Base-by-base conservation (phyloP, 495 filamentous ascomycete species). In the Friedmanniomyces simplex region DNA sequence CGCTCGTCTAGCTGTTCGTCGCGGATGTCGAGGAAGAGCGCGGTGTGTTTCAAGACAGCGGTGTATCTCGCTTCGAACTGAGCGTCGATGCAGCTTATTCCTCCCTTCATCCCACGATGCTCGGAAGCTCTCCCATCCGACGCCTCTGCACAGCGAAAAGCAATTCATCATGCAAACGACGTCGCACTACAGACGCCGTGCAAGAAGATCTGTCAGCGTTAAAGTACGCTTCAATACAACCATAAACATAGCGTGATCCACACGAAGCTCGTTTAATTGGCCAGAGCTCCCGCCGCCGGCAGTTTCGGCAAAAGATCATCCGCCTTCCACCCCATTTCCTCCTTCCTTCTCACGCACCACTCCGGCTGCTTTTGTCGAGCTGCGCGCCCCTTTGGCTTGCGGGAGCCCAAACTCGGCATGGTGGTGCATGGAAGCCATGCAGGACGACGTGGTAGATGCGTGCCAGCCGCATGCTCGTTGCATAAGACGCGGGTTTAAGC, bases 151-250 rank as follows among this genome's bases (percentile, higher is more conserved):
- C 28, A 32, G 28, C 10, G 28, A 32, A 10, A 10, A 32, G 10
- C 4, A 32, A 50, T 43, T 13, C 41, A 43, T 13, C 41, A 43
- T 43, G 41, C 41, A 4, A n/a, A n/a, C 20, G 41, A 43, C 14
- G 14, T 43, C 41, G 41, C 41, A 43, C 14, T 13, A 16, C 20
- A 13, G 14, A 43, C 41, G 20, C 28, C 28, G 10, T 32, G 28
- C 28, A 32, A 32, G 28, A 4, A 4, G 3, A 43, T 43, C 20
- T 5, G 14, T 22, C 41, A 43, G 20, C 41, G 14, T 13, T 43
- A 43, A 43, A 43, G 16, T 50, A 50, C 46, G 46, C 46, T 50
- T 50, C 46, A 24, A 50, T 50, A 50, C 46, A 50, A 50, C 46
- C 46, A 50, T 50, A 50, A 50, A 22, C 2, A 5, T 50, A 22